Evolutionary conservation across 2,329 filamentous ascomycete species (phyloP).

Genomic region (Fusarium torreyae): DNA sequence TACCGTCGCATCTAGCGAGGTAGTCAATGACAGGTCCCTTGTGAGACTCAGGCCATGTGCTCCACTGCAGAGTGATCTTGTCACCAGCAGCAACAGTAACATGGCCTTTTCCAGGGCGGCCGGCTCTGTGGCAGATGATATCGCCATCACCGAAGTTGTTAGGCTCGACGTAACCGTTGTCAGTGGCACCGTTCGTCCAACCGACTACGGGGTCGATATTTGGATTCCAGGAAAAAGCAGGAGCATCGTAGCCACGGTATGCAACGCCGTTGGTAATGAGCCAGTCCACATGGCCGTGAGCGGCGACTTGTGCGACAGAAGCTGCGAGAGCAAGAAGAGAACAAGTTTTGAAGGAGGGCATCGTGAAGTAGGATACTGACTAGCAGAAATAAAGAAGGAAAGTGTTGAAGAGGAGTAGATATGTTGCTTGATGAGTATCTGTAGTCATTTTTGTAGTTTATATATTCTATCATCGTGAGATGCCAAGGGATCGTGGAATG

Average conservation of each 20-base stretch:
- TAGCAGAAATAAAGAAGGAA: neutral
- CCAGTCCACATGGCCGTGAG: constrained; percentile 49
- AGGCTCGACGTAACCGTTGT: constrained; percentile 67
- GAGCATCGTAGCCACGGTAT: constrained; percentile 44
- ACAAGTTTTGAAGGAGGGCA: constrained; percentile 11
- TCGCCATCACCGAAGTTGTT: constrained; percentile 57
- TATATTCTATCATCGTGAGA: neutral
- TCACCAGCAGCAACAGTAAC: constrained; percentile 59
- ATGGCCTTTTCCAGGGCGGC: constrained; percentile 55
- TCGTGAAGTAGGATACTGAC: neutral
- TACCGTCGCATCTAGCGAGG: constrained; percentile 71
- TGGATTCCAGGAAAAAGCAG: constrained; percentile 44
- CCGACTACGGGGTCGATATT: constrained; percentile 42
- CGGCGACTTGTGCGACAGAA: constrained; percentile 4
- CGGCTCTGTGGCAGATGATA: constrained; percentile 64
- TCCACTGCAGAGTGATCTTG: constrained; percentile 60
- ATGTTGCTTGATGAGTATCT: neutral
- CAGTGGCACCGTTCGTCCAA: constrained; percentile 48
- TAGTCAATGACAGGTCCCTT: constrained; percentile 73
- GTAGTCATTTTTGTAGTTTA: neutral
- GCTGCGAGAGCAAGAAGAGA: constrained; percentile 7
- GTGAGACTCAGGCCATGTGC: constrained; percentile 60
- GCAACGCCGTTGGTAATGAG: constrained; percentile 44
- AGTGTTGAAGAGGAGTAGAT: neutral
- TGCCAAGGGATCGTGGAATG: constrained; percentile 30